Evolutionary conservation across 176 grass and related monocot genomes (phyloP).

Genomic region (Eleusine coracana): DNA sequence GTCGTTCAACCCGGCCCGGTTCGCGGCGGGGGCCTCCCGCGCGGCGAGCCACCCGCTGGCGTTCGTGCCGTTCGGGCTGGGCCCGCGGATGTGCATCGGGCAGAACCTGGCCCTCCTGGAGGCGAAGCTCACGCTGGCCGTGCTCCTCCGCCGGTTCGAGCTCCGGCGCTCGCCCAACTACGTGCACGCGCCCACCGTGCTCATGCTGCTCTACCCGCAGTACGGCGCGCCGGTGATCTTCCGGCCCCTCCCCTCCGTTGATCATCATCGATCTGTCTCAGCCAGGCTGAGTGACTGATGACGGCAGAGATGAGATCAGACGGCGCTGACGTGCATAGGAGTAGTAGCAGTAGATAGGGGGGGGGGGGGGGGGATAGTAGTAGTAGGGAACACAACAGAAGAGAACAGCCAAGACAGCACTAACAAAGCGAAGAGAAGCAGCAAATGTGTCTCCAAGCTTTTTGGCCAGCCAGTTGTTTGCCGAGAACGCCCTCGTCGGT

Average conservation of each 20-base stretch:
- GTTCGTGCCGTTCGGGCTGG: constrained; percentile 77
- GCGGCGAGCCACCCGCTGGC: constrained; percentile 64
- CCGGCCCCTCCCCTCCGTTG: constrained; percentile 14
- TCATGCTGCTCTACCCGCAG: constrained; percentile 89
- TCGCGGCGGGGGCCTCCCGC: constrained; percentile 42
- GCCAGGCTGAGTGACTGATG: too few relatives aligned
- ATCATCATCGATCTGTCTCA: background rate
- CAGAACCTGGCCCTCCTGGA: constrained; percentile 78
- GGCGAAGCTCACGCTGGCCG: constrained; percentile 69
- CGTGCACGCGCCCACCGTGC: constrained; percentile 80
- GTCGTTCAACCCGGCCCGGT: constrained; percentile 60
- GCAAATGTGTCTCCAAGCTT: constrained; percentile 20
- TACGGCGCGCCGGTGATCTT: constrained; percentile 85
- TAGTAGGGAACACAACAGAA: background rate
- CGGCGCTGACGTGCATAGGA: background rate
- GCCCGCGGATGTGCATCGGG: constrained; percentile 79
- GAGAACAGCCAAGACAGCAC: constrained; percentile 3
- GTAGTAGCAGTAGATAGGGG: background rate
- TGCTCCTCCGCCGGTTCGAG: constrained; percentile 67
- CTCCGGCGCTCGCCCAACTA: constrained; percentile 62
- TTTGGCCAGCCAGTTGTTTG: constrained; percentile 24
- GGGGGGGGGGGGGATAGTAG: too few relatives aligned
- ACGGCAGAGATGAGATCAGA: background rate
- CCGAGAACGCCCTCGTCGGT: constrained; percentile 35
- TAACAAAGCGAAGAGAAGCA: constrained; percentile 2